Base-by-base conservation (phyloP, 179 eudicot genomes). In the Silene noctiflora region DNA sequence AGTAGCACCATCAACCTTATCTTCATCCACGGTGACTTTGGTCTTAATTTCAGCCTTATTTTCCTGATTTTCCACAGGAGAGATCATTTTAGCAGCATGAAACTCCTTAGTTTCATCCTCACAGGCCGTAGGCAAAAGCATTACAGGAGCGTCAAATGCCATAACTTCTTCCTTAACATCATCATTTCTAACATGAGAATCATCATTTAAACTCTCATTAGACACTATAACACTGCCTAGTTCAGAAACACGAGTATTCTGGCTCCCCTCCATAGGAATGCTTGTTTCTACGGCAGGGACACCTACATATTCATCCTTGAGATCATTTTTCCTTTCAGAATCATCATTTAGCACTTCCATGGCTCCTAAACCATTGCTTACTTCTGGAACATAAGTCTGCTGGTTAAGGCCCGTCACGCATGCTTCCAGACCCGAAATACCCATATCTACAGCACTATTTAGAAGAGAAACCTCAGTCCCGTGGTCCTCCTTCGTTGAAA, bases 221-320 rank as follows among this genome's bases (percentile, higher is more conserved):
- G 76, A 72, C 21, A 33, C 67, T n/a, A 55, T 62, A 25, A 7
- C 67, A 12, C 39, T 59, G 60, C 60, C 21, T 22, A 69, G 29
- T 69, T 48, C 60, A 48, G 72, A 74, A 51, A 66, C 67, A 72
- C 72, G 60, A 60, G 63, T 69, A 24, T 75, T 82, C 53, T 79
- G 74, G 48, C 65, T 67, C 39, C 71, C 80, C 42, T 82, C 85
- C 77, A 69, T 66, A 33, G 59, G 65, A 69, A 75, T 82, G 74
- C 29, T 73, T 53, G 33, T 62, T 29, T 33, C 73, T 48, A 59
- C 12, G 12, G 29, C 46, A 60, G 63, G 66, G 35, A 29, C 27
- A 16, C n/a, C 35, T 59, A 58, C 56, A 25, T 58, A 17, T 13
- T 25, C 67, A 25, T 74, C 19, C 13, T 39, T n/a, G 35, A 69